Base-by-base conservation (phyloP, 345 rosid species). In the Boechera divaricarpa region DNA sequence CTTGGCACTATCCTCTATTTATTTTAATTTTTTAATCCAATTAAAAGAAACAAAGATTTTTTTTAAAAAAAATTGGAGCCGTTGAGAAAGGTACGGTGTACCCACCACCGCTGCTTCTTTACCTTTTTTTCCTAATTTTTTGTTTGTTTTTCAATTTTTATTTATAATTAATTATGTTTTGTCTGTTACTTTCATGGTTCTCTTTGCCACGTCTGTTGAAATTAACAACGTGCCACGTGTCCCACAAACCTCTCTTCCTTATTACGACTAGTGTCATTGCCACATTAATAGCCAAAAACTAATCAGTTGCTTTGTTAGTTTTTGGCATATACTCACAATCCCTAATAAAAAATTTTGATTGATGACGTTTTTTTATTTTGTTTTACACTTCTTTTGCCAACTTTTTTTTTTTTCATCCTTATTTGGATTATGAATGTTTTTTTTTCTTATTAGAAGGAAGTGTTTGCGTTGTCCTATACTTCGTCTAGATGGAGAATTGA, bases 61-160 rank as follows among this genome's bases (percentile, higher is more conserved):
- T 16, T 16, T 16, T 0, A 16, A 24, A 39, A 13, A 38, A 78
- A 44, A 31, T 31, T 21, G 58, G 44, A 53, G 78, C 69, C 74
- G 74, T 73, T 73, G 81, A 78, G 78, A 78, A 73, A 78, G 70
- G 70, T 60, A 60, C 70, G 74, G 78, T 67, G 78, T 72, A 78
- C 74, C 78, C 78, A 78, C 69, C 77, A 77, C 74, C 59, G 81
- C 73, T 66, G 59, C 42, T 42, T 61, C 59, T 59, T 67, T 67
- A 52, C 32, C 71, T 32, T 49, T 28, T 71, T 8, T 57, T 71
- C 47, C 47, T 32, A 18, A 13, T 38, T 64, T 38, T 64, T 77
- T 18, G 49, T 26, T 33, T 15, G 8, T 35, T 6, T 16, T 21
- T 18, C 8, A 18, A 7, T 36, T 36, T 35, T 36, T 7, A 36